phyloP scores from a whole-genome alignment of 768 basidiomycete species.

The Termitomyces eurrhizus region DNA sequence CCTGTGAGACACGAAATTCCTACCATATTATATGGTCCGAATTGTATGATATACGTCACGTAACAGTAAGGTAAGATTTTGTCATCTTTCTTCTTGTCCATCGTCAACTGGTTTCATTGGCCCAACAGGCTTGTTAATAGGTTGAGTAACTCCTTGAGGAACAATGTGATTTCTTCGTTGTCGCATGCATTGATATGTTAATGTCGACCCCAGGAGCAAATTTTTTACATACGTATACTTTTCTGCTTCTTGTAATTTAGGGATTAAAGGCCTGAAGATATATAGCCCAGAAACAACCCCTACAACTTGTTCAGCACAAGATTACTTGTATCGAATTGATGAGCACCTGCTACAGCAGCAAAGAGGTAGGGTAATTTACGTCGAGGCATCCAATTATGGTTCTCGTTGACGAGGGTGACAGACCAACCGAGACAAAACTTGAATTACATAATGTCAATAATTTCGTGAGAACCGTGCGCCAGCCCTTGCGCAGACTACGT shows the following conservation, averaged over 20 bases:
- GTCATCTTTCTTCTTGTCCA: neutral
- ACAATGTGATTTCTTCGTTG: slow-evolving; percentile 5
- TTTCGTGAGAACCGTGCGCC: neutral
- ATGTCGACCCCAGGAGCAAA: neutral
- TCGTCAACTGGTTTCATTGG: slow-evolving; percentile 1
- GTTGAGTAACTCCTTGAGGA: neutral
- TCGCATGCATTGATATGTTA: slow-evolving; percentile 3
- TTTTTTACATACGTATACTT: slow-evolving; percentile 10
- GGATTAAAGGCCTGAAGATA: slow-evolving; percentile 55
- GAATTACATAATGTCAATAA: neutral
- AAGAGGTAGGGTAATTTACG: slow-evolving; percentile 48
- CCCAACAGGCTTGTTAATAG: neutral
- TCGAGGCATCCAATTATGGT: slow-evolving; percentile 21
- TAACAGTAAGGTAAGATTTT: neutral
- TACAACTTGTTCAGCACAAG: slow-evolving; percentile 20
- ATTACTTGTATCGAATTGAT: neutral
- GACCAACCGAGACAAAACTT: neutral
- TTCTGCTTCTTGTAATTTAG: slow-evolving; percentile 14
- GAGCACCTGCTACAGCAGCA: slow-evolving; percentile 53
- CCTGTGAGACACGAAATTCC: neutral
- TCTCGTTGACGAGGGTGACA: neutral
- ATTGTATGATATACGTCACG: neutral
- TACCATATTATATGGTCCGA: neutral
- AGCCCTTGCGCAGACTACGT: neutral
- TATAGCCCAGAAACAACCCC: slow-evolving; percentile 63